Base-by-base conservation (phyloP, 768 basidiomycete genomes). In the Tricholoma sp. region DNA sequence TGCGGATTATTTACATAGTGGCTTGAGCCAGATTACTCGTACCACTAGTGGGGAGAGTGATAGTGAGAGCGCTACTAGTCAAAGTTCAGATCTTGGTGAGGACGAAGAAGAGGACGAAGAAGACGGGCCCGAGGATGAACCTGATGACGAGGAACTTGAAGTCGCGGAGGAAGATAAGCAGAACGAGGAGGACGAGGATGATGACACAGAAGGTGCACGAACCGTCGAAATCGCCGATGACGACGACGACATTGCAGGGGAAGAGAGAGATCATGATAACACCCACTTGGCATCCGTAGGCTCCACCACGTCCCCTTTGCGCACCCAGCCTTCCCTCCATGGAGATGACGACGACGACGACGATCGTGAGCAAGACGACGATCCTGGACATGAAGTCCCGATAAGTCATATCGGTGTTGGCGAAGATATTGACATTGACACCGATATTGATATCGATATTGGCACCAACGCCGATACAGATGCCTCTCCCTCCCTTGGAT, bases 401-500 rank as follows among this genome's bases (percentile, higher is more conserved):
- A 42, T 42, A 42, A 10, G 7, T 4, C 41, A 42, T 18, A 9
- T 18, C 8, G n/a, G 3, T 17, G 6, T 4, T 12, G 49, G 56
- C 32, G 32, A 24, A 15, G 36, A 39, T 10, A 17, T 13, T 12
- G 37, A 52, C 4, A 41, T 32, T 13, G 50, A 51, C 37, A 24
- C 24, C 24, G 24, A 24, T 36, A 4, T 10, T 36, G 34, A 24
- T 29, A 24, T 50, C 18, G 29, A 20, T 17, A n/a, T n/a, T n/a
- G 36, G 39, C 28, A 15, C 4, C 12, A 13, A 37, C 51, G 39
- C 36, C 18, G 20, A 11, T 3, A 36, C 39, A 2, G 29, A 24
- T 32, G 36, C 7, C 48, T 63, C 37, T 11, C 89, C 90, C 0
- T 89, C 86, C 2, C 70, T 92, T 12, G 90, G 90, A 0, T 80